Evolutionary conservation across 768 basidiomycete species (phyloP), one percentile per base, ranked within the genome.

Genomic region (Collybia sordida): DNA sequence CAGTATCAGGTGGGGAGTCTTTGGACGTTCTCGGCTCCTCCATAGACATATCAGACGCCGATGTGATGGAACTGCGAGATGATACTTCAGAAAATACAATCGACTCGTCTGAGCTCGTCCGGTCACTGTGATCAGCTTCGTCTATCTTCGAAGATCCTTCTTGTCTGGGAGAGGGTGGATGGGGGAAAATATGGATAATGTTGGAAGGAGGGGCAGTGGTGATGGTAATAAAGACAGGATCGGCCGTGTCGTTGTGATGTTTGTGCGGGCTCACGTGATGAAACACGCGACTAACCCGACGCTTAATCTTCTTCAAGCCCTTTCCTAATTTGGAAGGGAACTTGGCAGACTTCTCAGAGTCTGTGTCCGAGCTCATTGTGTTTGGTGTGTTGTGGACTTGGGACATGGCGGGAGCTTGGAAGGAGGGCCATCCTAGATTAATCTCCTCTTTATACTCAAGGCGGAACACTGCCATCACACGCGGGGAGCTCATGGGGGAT

Each of bases 141-240:
- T 56, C 45, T 12, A 38, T 51, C 52, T 55, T 47, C 25, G 23
- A 19, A 19, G 50, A 49, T 36, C 43, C 54, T 41, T 57, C 55
- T 22, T 49, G 59, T 24, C 48, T 24, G 14, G 51, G 51, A 23
- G 57, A 59, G 7, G 53, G 43, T 35, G 58, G 56, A 2, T 58
- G 63, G 43, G 55, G 37, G 50, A 57, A 50, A 36, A 52, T 52
- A 53, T 49, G 60, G 25, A 53, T 57, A 54, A 55, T 42, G 42
- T 31, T 55, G 47, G 52, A 72, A 53, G 72, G 71, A 54, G 56
- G 64, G 64, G 75, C 77, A 54, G 62, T 58, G 53, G 61, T 58
- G 39, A 59, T 57, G 42, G 62, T 63, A 52, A 59, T 56, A 51
- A 54, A 53, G 56, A 59, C 59, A 44, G 56, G 54, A 34, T 60